Evolutionary conservation across 345 rosid species (phyloP).

Genomic region (Lepidium sativum): DNA sequence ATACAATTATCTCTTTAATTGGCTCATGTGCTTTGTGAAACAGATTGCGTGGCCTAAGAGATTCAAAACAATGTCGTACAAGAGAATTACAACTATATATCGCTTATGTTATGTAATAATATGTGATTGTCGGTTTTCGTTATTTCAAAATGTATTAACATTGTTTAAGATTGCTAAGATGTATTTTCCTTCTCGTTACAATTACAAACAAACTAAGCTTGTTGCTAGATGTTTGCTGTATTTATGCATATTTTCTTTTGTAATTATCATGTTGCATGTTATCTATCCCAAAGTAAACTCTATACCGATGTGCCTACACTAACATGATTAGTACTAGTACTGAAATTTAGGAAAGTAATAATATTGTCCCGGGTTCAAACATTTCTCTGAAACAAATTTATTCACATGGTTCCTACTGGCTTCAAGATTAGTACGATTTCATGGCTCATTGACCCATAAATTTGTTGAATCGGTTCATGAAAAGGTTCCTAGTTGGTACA

Average conservation of each 20-base stretch:
- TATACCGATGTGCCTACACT: too few relatives aligned
- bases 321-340: too few relatives aligned
- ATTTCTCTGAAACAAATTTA: too few relatives aligned
- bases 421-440: too few relatives aligned
- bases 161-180: not conserved
- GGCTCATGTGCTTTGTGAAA: not conserved
- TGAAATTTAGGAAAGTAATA: too few relatives aligned
- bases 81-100: not conserved
- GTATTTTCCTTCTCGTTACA: not conserved
- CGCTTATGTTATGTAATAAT: not conserved
- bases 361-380: too few relatives aligned
- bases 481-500: too few relatives aligned
- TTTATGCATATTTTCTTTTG: not conserved
- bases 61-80: not conserved
- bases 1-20: not conserved
- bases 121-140: not conserved
- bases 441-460: too few relatives aligned
- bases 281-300: not conserved
- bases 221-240: not conserved
- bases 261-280: not conserved
- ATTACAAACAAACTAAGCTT: not conserved
- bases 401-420: too few relatives aligned
- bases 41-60: conserved; percentile 20
- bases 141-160: not conserved
- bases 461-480: too few relatives aligned